phyloP scores from a whole-genome alignment of 306 rosid genomes.

The Elaeagnus macrophylla region DNA sequence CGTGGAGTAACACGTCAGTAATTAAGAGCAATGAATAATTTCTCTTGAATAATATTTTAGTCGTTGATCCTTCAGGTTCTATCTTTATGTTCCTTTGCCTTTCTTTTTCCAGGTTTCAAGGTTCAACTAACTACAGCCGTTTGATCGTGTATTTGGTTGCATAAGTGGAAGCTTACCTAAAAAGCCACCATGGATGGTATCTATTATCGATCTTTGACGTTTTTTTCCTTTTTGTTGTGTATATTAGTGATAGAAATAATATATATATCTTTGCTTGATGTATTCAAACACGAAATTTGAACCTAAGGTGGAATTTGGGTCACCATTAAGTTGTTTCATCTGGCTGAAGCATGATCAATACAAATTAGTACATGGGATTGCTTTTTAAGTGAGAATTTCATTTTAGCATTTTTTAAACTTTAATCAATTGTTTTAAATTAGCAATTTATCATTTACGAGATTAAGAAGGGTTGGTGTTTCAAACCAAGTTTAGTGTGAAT shows the following conservation, averaged over 20 bases:
- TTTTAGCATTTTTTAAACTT: neutral
- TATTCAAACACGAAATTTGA: too few species aligned
- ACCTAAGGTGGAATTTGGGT: too few species aligned
- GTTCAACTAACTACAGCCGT: neutral
- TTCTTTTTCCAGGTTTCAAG: constrained; percentile 1
- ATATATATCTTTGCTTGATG: too few species aligned
- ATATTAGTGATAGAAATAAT: neutral
- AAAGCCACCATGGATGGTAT: constrained; percentile 60
- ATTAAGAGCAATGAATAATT: too few species aligned
- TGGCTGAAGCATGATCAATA: too few species aligned
- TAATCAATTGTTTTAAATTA: neutral
- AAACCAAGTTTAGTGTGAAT: neutral
- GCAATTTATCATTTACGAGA: neutral
- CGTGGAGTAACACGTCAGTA: too few species aligned
- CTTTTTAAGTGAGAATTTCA: too few species aligned
- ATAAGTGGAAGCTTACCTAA: constrained; percentile 17
- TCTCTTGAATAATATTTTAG: too few species aligned
- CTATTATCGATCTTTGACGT: constrained; percentile 6
- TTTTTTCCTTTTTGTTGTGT: neutral
- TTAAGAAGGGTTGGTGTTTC: neutral
- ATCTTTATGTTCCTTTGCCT: neutral
- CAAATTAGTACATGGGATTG: too few species aligned
- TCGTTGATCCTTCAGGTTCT: neutral
- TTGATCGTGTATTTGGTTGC: constrained; percentile 4
- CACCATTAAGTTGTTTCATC: too few species aligned